Percentiles rank a stretch among this genome's conserved stretches.
phyloP scores from a whole-genome alignment of 129 eudicot genomes.

The Arctium lappa region DNA sequence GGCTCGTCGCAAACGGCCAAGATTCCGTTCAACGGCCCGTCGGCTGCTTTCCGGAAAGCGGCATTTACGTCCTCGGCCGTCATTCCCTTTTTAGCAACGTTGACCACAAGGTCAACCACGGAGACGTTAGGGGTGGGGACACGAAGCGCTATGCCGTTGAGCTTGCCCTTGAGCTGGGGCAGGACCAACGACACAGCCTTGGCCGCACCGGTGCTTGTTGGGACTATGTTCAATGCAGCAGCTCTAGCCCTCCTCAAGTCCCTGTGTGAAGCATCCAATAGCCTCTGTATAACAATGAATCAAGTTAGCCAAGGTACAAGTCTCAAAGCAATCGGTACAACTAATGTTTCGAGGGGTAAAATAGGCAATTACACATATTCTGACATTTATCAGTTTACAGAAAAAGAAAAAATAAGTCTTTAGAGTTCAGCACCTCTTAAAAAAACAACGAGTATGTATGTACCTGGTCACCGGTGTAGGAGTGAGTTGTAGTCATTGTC shows the following conservation, averaged over 20 bases:
- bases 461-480: conserved; percentile 99
- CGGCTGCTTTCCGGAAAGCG: conserved; percentile 92
- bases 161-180: conserved; percentile 96
- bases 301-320: conserved; percentile 2
- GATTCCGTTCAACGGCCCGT: conserved; percentile 77
- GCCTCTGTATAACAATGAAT: conserved; percentile 47
- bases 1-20: conserved; percentile 87
- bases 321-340: conserved; percentile 7
- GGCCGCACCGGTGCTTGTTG: conserved; percentile 98
- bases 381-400: neutral
- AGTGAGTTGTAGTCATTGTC: conserved; percentile 99
- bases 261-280: conserved; percentile 92
- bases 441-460: too few species aligned
- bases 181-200: conserved; percentile 96
- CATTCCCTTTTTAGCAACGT: conserved; percentile 76
- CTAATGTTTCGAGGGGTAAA: neutral
- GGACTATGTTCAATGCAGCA: conserved; percentile 94
- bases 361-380: neutral
- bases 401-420: neutral
- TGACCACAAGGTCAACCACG: conserved; percentile 91
- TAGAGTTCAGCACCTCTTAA: too few species aligned
- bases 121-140: conserved; percentile 98
- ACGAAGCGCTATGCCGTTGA: conserved; percentile 95
- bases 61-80: conserved; percentile 91
- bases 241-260: conserved; percentile 98